Evolutionary conservation across 2,329 filamentous ascomycete genomes (phyloP).

Genomic region (Venturia effusa): DNA sequence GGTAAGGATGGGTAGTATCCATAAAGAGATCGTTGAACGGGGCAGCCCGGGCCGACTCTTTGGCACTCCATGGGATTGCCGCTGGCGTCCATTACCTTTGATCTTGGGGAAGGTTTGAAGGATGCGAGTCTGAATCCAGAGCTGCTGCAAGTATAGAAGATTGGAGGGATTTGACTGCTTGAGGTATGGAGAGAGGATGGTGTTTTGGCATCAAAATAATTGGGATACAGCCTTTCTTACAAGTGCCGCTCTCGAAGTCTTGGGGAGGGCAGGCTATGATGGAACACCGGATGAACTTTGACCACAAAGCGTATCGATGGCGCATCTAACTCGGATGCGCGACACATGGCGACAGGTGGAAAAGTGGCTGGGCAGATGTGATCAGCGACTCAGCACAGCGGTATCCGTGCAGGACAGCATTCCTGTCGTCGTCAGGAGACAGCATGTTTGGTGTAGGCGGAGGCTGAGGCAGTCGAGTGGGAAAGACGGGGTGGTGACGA

Average conservation of each 20-base stretch:
- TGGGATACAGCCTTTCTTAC: neutral
- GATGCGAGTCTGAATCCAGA: neutral
- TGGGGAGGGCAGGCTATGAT: neutral
- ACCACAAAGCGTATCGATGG: neutral
- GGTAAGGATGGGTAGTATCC: slow-evolving; percentile 28
- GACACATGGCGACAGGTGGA: neutral
- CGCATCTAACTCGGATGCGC: neutral
- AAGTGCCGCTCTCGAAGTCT: neutral
- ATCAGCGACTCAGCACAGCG: neutral
- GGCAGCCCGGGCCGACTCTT: slow-evolving; percentile 36
- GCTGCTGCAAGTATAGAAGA: neutral
- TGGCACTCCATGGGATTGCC: neutral
- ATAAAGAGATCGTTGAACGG: slow-evolving; percentile 27
- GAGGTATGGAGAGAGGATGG: neutral
- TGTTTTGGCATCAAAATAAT: neutral
- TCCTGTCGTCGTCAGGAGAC: neutral
- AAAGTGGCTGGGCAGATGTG: neutral
- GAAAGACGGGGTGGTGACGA: neutral
- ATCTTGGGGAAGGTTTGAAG: neutral
- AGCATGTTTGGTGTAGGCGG: neutral
- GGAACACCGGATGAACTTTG: neutral
- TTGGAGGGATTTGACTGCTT: neutral
- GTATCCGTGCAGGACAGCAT: neutral
- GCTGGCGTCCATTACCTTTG: neutral
- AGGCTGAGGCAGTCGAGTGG: no score